Evolutionary conservation across 2,329 filamentous ascomycete genomes (phyloP).

Genomic region (Cercospora brassicicola): DNA sequence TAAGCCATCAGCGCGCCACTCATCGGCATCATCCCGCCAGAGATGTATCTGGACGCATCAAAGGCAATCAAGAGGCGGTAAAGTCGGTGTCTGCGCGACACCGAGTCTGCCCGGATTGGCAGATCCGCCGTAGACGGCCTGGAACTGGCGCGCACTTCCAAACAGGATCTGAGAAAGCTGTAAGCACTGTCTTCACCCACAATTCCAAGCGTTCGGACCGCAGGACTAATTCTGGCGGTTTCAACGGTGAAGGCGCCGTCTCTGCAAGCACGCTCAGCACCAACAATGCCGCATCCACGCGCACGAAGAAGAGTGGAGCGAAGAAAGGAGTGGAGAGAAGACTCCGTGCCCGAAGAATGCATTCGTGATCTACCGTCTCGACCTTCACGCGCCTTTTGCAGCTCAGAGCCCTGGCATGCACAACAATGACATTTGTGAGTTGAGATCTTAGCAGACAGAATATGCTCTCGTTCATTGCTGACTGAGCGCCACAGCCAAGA

Average conservation of each 20-base stretch:
- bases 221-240: not conserved
- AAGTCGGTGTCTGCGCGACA: not conserved
- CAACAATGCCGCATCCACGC: slow-evolving; percentile 18
- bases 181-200: not conserved
- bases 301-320: slow-evolving; percentile 11
- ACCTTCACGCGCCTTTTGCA: slow-evolving; percentile 16
- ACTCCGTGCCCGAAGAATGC: slow-evolving; percentile 18
- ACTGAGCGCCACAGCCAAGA: not conserved
- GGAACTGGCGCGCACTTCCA: no score
- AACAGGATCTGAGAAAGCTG: no score
- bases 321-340: slow-evolving; percentile 3
- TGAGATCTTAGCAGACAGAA: not conserved
- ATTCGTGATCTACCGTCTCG: slow-evolving; percentile 26
- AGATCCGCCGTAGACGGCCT: not conserved
- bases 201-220: no score
- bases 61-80: not conserved
- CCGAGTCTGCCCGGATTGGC: not conserved
- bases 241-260: not conserved
- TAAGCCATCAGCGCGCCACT: slow-evolving; percentile 41
- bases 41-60: slow-evolving; percentile 44
- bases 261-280: slow-evolving; percentile 21
- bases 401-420: slow-evolving; percentile 18
- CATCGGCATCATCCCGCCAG: slow-evolving; percentile 50
- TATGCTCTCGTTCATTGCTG: not conserved
- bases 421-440: slow-evolving; percentile 25